phyloP scores from a whole-genome alignment of 208 protist genomes.

The Trypanosoma platydactyli region DNA sequence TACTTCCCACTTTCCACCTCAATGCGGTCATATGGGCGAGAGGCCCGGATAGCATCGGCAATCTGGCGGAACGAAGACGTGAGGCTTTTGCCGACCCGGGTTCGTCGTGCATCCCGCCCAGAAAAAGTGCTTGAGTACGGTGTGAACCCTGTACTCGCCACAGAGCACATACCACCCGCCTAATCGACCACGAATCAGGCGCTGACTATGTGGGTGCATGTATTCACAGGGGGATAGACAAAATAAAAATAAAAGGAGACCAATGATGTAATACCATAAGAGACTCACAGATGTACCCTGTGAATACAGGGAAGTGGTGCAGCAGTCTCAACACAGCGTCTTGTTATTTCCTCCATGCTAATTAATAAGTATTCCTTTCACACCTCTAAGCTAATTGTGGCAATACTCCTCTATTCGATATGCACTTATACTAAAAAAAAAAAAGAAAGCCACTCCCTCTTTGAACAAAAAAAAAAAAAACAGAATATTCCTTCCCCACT shows the following conservation, averaged over 20 bases:
- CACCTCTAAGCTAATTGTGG: too few species aligned
- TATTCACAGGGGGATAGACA: background rate
- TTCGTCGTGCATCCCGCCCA: conserved; percentile 24
- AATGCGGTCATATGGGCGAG: conserved; percentile 45
- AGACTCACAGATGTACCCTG: too few species aligned
- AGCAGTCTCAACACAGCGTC: too few species aligned
- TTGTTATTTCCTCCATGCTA: too few species aligned
- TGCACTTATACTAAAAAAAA: conserved; percentile 22
- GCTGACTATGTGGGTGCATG: background rate
- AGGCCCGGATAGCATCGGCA: conserved; percentile 37
- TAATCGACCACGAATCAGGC: background rate
- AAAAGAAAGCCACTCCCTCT: background rate
- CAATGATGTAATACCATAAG: too few species aligned
- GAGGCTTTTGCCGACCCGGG: conserved; percentile 41
- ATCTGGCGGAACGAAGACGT: conserved; percentile 38
- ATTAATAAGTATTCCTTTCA: too few species aligned
- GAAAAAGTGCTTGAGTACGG: conserved; percentile 35
- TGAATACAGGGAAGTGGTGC: too few species aligned
- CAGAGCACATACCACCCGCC: background rate
- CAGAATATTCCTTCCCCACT: too few species aligned
- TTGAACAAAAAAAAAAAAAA: too few species aligned
- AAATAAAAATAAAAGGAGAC: conserved; percentile 17
- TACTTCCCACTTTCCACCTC: conserved; percentile 53
- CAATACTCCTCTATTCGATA: too few species aligned
- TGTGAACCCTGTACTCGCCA: conserved; percentile 11